Conservation (phyloP, 306 rosid genomes). For the Cucurbita moschata region DNA sequence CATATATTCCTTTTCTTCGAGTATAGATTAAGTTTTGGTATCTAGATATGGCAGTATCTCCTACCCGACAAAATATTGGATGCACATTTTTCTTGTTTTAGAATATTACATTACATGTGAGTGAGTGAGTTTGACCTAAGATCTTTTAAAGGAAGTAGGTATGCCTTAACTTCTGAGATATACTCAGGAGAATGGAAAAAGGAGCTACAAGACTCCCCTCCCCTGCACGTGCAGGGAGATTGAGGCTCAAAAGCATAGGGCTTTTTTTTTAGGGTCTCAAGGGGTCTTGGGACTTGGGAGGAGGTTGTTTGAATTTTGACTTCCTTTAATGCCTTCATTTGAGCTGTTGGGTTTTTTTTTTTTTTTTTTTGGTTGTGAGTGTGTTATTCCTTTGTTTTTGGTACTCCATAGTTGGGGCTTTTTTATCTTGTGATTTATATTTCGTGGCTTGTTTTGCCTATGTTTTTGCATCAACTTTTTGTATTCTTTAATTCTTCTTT, state of each 20-base stretch:
- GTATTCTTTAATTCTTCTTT: neutral
- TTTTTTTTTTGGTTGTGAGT: neutral
- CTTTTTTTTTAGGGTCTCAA: neutral
- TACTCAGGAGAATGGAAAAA: neutral
- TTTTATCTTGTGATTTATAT: neutral
- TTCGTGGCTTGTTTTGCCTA: neutral
- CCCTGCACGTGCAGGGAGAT: too few relatives aligned
- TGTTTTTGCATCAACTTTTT: neutral
- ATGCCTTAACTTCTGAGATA: neutral
- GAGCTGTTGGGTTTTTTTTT: neutral
- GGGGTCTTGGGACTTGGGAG: neutral
- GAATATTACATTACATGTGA: neutral
- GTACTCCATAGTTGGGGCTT: neutral
- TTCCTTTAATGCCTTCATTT: neutral
- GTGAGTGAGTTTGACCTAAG: neutral
- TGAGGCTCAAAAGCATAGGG: neutral
- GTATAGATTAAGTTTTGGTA: neutral
- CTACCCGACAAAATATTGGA: neutral
- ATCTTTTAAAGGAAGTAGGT: neutral
- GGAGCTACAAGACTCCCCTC: too few relatives aligned
- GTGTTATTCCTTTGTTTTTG: neutral
- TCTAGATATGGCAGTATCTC: neutral
- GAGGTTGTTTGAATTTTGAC: neutral
- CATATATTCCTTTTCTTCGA: neutral
- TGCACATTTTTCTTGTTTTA: neutral